Evolutionary conservation across 1,284 basidiomycete species (phyloP).

Genomic region (Ceratobasidium sp.): DNA sequence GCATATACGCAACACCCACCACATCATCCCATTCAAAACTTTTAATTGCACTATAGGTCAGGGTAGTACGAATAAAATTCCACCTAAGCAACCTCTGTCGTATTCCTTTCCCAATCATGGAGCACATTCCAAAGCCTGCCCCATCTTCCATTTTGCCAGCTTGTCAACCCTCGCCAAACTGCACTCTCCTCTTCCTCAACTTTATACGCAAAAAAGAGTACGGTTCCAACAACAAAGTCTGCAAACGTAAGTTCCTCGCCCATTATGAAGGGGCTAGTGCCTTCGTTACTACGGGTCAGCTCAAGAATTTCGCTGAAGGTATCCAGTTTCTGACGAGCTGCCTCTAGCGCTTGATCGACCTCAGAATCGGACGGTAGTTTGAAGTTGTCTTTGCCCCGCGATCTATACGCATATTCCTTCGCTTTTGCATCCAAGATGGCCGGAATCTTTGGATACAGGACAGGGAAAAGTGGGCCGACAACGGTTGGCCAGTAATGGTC

Average conservation of each 20-base stretch:
- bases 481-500: constrained; percentile 15
- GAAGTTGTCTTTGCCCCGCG: constrained; percentile 13
- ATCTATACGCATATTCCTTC: constrained; percentile 21
- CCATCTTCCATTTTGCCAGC: constrained; percentile 29
- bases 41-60: too few species aligned
- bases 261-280: constrained; percentile 19
- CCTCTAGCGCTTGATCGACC: background rate
- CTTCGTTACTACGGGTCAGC: background rate
- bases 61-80: too few species aligned
- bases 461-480: background rate
- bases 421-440: constrained; percentile 47
- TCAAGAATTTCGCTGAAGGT: constrained; percentile 1
- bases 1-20: too few species aligned
- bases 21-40: too few species aligned
- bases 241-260: constrained; percentile 8
- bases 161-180: constrained; percentile 4
- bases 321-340: background rate
- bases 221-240: constrained; percentile 19
- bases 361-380: background rate
- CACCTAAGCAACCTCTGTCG: constrained; percentile 3
- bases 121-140: constrained; percentile 2
- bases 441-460: background rate
- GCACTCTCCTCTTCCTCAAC: background rate
- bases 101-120: background rate
- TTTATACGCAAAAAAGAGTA: background rate